These are phyloP conservation scores for Cyberlindnera mrakii DNA, from an alignment of 805 yeast genomes.

Conservation along the genomic window DNA sequence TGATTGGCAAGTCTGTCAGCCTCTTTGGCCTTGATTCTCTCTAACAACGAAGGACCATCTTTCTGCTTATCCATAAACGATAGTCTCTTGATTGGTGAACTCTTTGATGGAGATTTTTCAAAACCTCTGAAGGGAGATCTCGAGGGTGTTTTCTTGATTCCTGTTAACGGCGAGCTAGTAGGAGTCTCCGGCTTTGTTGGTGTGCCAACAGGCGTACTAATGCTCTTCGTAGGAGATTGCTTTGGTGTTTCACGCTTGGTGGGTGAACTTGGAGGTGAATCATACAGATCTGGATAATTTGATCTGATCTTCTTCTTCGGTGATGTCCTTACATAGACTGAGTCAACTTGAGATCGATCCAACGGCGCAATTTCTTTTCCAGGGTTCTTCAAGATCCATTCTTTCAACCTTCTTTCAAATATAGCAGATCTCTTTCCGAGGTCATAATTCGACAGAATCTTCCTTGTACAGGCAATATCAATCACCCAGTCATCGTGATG, in stretches of 20 bases:
- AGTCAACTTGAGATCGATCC: not conserved
- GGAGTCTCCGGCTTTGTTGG: too few relatives aligned
- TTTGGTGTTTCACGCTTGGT: too few relatives aligned
- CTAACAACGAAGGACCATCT: slow-evolving; percentile 27
- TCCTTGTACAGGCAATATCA: slow-evolving; percentile 13
- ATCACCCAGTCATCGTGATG: slow-evolving; percentile 14
- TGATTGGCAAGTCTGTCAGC: slow-evolving; percentile 11
- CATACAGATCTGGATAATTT: too few relatives aligned
- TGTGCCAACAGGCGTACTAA: too few relatives aligned
- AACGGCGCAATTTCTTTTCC: slow-evolving; percentile 12
- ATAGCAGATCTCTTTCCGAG: slow-evolving; percentile 3
- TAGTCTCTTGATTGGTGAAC: too few relatives aligned
- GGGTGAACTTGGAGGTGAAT: too few relatives aligned
- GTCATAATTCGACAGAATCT: slow-evolving; percentile 3
- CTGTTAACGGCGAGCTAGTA: too few relatives aligned
- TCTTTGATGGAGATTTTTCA: too few relatives aligned
- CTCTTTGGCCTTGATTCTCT: slow-evolving; percentile 35
- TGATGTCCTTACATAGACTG: not conserved
- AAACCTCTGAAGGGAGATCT: too few relatives aligned
- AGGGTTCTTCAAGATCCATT: slow-evolving; percentile 15
- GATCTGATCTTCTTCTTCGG: slow-evolving; percentile 7
- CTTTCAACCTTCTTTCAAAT: slow-evolving; percentile 9
- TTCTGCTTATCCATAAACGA: too few relatives aligned
- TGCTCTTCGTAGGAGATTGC: too few relatives aligned
- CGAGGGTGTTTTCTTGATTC: too few relatives aligned